Percentiles rank a stretch among this genome's conserved stretches.
Evolutionary conservation across 2,329 filamentous ascomycete genomes (phyloP).

Genomic region (Beauveria sp.): DNA sequence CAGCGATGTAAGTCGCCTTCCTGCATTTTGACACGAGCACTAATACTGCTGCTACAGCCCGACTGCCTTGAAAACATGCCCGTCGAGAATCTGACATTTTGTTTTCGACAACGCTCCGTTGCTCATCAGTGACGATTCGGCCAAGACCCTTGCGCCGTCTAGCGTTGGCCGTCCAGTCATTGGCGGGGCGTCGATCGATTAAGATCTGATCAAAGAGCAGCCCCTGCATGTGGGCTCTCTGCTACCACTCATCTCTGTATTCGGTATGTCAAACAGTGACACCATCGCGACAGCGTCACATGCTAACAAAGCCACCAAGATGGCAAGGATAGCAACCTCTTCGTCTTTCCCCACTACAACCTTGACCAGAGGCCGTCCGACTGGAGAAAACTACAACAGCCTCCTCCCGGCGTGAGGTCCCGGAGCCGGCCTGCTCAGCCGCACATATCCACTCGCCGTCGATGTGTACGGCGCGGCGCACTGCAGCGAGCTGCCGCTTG

Average conservation of each 20-base stretch:
- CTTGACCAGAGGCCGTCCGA: neutral
- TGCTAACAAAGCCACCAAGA: neutral
- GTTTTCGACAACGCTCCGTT: neutral
- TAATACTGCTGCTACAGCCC: neutral
- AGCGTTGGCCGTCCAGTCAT: neutral
- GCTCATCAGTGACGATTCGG: neutral
- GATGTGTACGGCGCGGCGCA: slow-evolving; percentile 13
- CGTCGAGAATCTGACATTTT: neutral
- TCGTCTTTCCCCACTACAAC: neutral
- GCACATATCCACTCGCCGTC: neutral
- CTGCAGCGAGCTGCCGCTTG: slow-evolving; percentile 14
- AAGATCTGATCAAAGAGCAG: neutral
- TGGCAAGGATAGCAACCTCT: neutral
- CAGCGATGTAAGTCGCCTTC: slow-evolving; percentile 5
- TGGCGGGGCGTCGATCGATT: neutral
- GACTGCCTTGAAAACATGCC: neutral
- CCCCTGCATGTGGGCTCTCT: neutral
- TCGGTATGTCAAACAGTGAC: neutral
- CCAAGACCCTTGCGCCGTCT: neutral
- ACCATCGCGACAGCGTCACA: neutral
- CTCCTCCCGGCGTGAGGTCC: neutral
- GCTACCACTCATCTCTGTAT: neutral
- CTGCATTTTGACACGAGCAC: neutral
- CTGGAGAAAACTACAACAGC: neutral
- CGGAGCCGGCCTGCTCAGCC: neutral